Conservation (phyloP, 768 basidiomycete species). For the Nidula microcarpa region DNA sequence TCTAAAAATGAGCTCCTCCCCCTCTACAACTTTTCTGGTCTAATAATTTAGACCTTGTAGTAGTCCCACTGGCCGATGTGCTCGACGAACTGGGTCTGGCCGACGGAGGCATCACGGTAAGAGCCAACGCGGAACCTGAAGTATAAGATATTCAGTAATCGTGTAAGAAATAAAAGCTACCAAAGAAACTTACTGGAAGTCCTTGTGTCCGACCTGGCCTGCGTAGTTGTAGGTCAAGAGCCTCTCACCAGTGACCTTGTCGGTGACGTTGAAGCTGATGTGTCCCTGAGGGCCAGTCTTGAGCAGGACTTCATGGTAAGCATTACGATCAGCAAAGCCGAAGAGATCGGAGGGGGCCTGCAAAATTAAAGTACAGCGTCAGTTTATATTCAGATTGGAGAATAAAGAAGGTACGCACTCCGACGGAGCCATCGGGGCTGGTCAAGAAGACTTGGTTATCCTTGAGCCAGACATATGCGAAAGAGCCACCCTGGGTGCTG, state of each 20-base stretch:
- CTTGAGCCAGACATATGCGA: not conserved
- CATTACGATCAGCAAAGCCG: not conserved
- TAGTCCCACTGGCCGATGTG: not conserved
- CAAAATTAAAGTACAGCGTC: not conserved
- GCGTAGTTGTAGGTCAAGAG: not conserved
- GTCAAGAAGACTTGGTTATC: not conserved
- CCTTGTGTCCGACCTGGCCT: not conserved
- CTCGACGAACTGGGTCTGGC: not conserved
- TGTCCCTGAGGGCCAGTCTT: not conserved
- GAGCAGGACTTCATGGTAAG: not conserved
- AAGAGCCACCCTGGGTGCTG: not conserved
- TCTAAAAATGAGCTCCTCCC: too few relatives aligned
- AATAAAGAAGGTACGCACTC: not conserved
- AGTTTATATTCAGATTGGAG: too few relatives aligned
- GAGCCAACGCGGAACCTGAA: not conserved
- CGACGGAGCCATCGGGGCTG: not conserved
- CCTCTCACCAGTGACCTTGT: not conserved
- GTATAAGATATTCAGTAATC: not conserved
- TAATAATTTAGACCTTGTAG: not conserved
- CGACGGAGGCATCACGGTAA: not conserved
- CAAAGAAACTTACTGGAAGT: not conserved
- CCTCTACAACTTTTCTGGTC: too few relatives aligned
- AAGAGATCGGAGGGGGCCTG: not conserved
- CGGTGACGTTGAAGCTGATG: not conserved
- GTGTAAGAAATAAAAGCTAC: too few relatives aligned